phyloP scores from a whole-genome alignment of 306 rosid genomes.

The Myrica gale region DNA sequence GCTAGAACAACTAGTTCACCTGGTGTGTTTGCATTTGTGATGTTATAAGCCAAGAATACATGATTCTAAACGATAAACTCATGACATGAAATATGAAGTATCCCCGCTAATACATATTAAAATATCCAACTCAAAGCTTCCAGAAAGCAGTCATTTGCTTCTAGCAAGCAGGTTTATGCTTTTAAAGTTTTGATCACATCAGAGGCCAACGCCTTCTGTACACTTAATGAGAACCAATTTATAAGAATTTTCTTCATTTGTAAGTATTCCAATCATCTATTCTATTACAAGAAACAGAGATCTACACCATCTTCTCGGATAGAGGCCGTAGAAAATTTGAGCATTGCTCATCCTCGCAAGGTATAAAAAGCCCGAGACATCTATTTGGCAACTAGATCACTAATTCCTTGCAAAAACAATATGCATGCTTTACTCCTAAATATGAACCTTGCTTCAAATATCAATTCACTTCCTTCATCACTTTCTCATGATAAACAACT shows the following conservation, averaged over 20 bases:
- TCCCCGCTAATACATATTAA: not conserved
- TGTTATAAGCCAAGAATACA: not conserved
- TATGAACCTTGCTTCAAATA: too few relatives aligned
- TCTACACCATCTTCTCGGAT: not conserved
- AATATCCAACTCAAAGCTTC: constrained; percentile 1
- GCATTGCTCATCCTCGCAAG: not conserved
- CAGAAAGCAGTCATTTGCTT: not conserved
- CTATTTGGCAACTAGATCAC: not conserved
- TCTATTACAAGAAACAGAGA: not conserved
- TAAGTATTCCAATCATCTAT: not conserved
- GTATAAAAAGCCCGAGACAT: not conserved
- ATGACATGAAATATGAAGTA: not conserved
- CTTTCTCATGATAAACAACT: too few relatives aligned
- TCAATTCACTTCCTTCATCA: too few relatives aligned
- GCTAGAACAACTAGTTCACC: not conserved
- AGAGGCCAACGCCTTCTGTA: not conserved
- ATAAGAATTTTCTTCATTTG: not conserved
- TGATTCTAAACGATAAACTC: not conserved
- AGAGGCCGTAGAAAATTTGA: not conserved
- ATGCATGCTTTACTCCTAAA: too few relatives aligned
- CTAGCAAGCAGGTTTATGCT: not conserved
- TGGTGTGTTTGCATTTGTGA: not conserved
- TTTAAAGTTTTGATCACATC: not conserved
- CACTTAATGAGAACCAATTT: not conserved
- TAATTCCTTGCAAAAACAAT: not conserved